These are phyloP conservation scores for Nemophila menziesii DNA, from an alignment of 257 asterid species.

Conservation along the genomic window DNA sequence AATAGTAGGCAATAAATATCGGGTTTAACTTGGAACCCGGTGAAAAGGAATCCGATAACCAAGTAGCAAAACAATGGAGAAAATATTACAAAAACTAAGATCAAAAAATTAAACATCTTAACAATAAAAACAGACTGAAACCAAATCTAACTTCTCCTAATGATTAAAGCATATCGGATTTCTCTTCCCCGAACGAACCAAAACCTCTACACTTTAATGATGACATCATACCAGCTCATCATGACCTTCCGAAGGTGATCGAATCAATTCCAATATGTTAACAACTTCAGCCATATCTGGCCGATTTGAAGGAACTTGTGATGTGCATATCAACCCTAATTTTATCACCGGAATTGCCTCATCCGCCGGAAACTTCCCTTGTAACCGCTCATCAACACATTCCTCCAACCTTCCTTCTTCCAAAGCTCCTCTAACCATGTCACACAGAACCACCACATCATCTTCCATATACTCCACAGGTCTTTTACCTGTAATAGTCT, in stretches of 20 bases:
- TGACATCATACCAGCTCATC: slow-evolving; percentile 43
- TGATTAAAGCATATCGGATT: slow-evolving; percentile 33
- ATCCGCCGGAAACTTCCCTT: slow-evolving; percentile 61
- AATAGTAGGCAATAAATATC: slow-evolving; percentile 3
- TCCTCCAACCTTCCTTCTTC: slow-evolving; percentile 76
- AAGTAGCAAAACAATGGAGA: slow-evolving; percentile 18
- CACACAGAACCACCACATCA: slow-evolving; percentile 76
- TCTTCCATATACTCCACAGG: slow-evolving; percentile 96
- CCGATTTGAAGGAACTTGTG: slow-evolving; percentile 84
- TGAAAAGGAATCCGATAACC: slow-evolving; percentile 32
- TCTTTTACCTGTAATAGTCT: slow-evolving; percentile 62
- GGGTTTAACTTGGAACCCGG: slow-evolving; percentile 22
- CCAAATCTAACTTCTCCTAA: slow-evolving; percentile 16
- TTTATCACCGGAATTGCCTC: slow-evolving; percentile 82
- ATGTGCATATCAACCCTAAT: slow-evolving; percentile 73
- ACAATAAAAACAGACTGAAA: slow-evolving; percentile 10
- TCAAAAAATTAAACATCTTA: slow-evolving; percentile 10
- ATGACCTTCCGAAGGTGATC: slow-evolving; percentile 52
- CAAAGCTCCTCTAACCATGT: slow-evolving; percentile 77
- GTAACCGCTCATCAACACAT: slow-evolving; percentile 55
- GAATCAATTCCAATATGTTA: slow-evolving; percentile 67
- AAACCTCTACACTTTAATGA: slow-evolving; percentile 12
- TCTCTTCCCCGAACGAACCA: slow-evolving; percentile 36
- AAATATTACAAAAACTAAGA: slow-evolving; percentile 21
- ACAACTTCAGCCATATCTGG: slow-evolving; percentile 88